Conservation (phyloP, 2,329 filamentous ascomycete genomes). For the Aspergillus sp. region DNA sequence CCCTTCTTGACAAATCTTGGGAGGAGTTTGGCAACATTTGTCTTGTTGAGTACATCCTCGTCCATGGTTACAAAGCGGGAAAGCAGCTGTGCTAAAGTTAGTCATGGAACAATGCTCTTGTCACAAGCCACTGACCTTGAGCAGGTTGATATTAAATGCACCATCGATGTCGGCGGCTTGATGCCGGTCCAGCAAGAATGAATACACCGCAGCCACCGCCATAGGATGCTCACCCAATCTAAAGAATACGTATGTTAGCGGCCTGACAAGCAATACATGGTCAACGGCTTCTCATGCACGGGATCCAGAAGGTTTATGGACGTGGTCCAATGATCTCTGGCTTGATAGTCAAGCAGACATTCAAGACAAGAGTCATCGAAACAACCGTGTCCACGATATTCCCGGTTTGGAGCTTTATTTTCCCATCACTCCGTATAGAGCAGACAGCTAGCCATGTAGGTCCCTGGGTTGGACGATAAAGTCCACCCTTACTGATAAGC, state of each 20-base stretch:
- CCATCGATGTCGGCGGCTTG: slow-evolving; percentile 49
- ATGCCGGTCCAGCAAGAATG: slow-evolving; percentile 49
- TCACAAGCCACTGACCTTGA: slow-evolving; percentile 39
- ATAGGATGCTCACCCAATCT: slow-evolving; percentile 52
- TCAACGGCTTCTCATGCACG: neutral
- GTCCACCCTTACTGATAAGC: slow-evolving; percentile 29
- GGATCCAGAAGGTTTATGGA: neutral
- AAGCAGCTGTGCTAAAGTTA: slow-evolving; percentile 48
- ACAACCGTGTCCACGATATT: neutral
- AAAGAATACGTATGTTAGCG: slow-evolving; percentile 27
- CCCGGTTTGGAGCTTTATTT: neutral
- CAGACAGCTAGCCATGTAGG: neutral
- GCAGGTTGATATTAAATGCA: slow-evolving; percentile 42
- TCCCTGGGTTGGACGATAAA: slow-evolving; percentile 11
- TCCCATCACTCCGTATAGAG: neutral
- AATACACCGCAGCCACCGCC: slow-evolving; percentile 47
- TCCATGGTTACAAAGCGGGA: slow-evolving; percentile 57
- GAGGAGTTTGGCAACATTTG: slow-evolving; percentile 59
- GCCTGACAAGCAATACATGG: slow-evolving; percentile 5
- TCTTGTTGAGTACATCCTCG: slow-evolving; percentile 58
- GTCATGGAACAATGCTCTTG: slow-evolving; percentile 6
- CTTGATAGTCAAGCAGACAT: neutral
- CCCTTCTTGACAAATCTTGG: slow-evolving; percentile 59
- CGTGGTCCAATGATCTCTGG: neutral
- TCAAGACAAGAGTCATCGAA: neutral